phyloP scores from a whole-genome alignment of 2,329 filamentous ascomycete genomes.

The Arthrobotrys conoides region DNA sequence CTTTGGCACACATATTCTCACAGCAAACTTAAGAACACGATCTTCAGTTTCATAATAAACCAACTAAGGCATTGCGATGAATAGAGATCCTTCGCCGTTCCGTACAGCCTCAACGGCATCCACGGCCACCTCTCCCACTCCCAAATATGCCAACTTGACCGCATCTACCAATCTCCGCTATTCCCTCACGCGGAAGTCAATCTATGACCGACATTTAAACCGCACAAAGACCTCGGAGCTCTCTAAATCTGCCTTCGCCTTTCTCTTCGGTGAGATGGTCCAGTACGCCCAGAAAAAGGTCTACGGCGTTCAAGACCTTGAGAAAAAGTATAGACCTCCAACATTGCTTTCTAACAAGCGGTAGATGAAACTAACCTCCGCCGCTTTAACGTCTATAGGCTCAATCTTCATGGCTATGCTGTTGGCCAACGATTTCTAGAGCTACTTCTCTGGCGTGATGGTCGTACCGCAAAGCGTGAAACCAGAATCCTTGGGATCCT shows the following conservation, averaged over 20 bases:
- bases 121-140: constrained; percentile 69
- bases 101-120: constrained; percentile 33
- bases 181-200: constrained; percentile 94
- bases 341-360: not conserved
- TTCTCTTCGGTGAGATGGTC: constrained; percentile 96
- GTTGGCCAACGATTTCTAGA: constrained; percentile 95
- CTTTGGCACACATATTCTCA: too few species aligned
- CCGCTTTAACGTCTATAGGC: constrained; percentile 69
- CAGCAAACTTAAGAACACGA: too few species aligned
- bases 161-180: constrained; percentile 78
- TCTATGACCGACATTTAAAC: constrained; percentile 96
- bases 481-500: constrained; percentile 90
- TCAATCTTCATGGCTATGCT: constrained; percentile 92
- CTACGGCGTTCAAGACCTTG: constrained; percentile 91
- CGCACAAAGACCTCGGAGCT: constrained; percentile 88
- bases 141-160: constrained; percentile 59
- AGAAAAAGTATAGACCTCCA: constrained; percentile 77
- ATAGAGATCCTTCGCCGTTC: constrained; percentile 53
- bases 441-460: constrained; percentile 87
- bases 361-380: not conserved
- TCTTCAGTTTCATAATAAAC: too few species aligned
- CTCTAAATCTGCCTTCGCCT: constrained; percentile 93
- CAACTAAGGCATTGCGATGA: constrained; percentile 15
- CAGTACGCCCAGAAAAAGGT: constrained; percentile 92
- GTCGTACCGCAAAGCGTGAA: constrained; percentile 80